phyloP scores from a whole-genome alignment of 129 eudicot genomes.

The Silybum marianum region DNA sequence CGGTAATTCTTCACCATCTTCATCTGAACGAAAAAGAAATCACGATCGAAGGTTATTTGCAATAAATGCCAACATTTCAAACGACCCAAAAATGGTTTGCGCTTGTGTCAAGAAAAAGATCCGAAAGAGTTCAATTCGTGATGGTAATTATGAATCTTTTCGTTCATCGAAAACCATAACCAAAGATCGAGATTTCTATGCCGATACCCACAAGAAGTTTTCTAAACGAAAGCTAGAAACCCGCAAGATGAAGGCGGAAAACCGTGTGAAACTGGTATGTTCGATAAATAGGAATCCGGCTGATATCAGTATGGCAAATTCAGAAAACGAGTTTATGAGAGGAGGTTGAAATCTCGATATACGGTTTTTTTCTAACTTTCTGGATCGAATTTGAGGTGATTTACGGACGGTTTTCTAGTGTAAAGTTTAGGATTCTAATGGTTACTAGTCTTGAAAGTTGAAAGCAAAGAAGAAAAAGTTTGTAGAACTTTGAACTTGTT shows the following conservation, averaged over 20 bases:
- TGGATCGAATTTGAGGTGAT: not conserved
- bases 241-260: conserved; percentile 18
- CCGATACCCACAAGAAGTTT: conserved; percentile 7
- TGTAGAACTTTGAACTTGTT: conserved; percentile 1
- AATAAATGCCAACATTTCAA: not conserved
- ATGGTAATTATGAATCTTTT: too few relatives aligned
- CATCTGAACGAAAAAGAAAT: too few relatives aligned
- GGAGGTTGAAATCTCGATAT: conserved; percentile 26
- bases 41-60: not conserved
- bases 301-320: conserved; percentile 35
- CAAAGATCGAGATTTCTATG: not conserved
- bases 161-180: conserved; percentile 13
- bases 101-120: conserved; percentile 34
- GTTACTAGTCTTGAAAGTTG: not conserved
- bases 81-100: conserved; percentile 14
- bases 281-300: conserved; percentile 41
- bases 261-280: conserved; percentile 14
- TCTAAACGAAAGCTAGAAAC: conserved; percentile 18
- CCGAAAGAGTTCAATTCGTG: not conserved
- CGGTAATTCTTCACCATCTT: too few relatives aligned
- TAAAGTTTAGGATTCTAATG: not conserved
- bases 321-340: conserved; percentile 38
- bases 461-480: not conserved
- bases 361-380: not conserved
- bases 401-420: not conserved